Base-by-base conservation (phyloP, 441 rosid species). In the Populus hybrid region DNA sequence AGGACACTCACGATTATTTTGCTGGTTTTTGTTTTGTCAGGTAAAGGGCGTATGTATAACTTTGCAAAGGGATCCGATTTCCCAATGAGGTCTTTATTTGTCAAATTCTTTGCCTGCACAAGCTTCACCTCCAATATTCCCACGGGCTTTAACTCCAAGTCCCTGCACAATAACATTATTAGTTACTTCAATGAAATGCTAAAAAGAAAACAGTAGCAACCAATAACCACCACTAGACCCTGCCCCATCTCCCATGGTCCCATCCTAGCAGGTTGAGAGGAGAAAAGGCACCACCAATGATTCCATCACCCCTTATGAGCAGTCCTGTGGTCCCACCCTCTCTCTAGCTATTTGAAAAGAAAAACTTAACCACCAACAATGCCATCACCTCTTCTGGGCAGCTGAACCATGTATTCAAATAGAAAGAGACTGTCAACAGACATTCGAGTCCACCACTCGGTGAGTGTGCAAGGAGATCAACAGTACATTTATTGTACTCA, bases 21-120 rank as follows among this genome's bases (percentile, higher is more conserved):
- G 85, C 98, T 97, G 71, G 85, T 92, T 75, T 90, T 90, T 69
- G 79, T 93, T 86, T 84, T 89, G 81, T 91, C 85, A 7, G 85
- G 94, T 75, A 97, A 72, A 0, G 99, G 98, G 30, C 99, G 97
- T 67, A 97, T 74, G 71, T 88, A 94, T 24, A 97, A 35, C 38
- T 84, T 87, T 66, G 91, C 97, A 79, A 77, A 97, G 73, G 99
- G 98, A 91, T 97, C 99, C 0, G 99, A 94, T 87, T 93, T 97
- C 77, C 98, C 98, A 35, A 97, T 83, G 30, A 97, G 16, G 83
- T 97, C 99, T 90, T 94, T 97, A 82, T 94, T 93, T 35, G 93
- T 80, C 79, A 97, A 86, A 14, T 88, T 93, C 80, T 89, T 97
- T 75, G 97, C 99, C 87, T 97, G 98, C 80, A 97, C 94, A 79